Base-by-base conservation (phyloP, 208 protist species). In the Blechomonas ayalai region DNA sequence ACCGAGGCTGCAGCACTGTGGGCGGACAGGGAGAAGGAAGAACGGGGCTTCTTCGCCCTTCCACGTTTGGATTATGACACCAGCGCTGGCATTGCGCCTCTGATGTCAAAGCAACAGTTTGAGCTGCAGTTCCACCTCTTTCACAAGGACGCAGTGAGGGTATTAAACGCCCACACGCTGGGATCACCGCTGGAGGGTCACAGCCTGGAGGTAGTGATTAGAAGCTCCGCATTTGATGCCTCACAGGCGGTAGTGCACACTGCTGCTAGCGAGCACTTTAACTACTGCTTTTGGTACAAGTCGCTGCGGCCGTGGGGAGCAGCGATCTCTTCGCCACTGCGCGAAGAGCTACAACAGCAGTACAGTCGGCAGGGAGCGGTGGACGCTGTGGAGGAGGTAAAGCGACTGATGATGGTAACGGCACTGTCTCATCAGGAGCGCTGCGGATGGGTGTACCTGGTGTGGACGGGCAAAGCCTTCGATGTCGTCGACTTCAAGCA, bases 221-320 rank as follows among this genome's bases (percentile, higher is more conserved):
- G 79, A 38, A 67, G 67, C 28, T 85, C 80, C 2, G 59, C 79
- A 5, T 92, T 92, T 56, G 83, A 92, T 44, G 83, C 83, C 12
- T 64, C 80, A 6, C 69, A 69, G 9, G 77, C 77, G 0, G 74
- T 82, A 6, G 50, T 74, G 9, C 79, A 89, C 51, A 59, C 71
- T 0, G 73, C 83, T 9, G 83, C 80, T 13, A 59, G 77, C 19
- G 79, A 92, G 62, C 83, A 92, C 54, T 92, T 92, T 40, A 92
- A 92, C 61, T 89, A 92, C 66, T 92, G 83, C 59, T 92, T 92
- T 48, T 92, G 78, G 64, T 92, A 92, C 53, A 71, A 72, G 18
- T 89, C 83, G 0, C 63, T 92, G 22, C 66, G 83, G 2, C 83
- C 83, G 32, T 92, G 83, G 80, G 83, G 83, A 1, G 86, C 80